Conservation (phyloP, 208 protist genomes). For the Eutreptiella sp. region DNA sequence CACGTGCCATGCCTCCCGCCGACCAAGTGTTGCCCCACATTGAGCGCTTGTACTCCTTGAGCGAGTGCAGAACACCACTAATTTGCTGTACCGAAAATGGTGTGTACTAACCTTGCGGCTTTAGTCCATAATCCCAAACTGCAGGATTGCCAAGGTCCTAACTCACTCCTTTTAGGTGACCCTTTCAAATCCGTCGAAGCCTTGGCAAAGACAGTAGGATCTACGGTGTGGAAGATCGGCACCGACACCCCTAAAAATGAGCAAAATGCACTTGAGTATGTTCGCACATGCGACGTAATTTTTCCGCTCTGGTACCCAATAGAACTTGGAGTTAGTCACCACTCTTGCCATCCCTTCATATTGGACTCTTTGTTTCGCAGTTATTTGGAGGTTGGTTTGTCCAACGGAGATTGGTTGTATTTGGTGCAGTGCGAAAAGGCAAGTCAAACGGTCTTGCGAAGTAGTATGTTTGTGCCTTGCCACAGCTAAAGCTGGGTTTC, state of each 20-base stretch:
- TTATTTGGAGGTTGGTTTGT: constrained; percentile 73
- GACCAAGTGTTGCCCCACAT: constrained; percentile 51
- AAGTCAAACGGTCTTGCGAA: constrained; percentile 51
- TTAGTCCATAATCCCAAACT: too few species aligned
- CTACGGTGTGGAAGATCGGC: constrained; percentile 70
- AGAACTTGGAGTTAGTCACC: too few species aligned
- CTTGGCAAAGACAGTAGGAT: constrained; percentile 48
- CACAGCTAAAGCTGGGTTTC: too few species aligned
- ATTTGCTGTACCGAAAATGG: constrained; percentile 66
- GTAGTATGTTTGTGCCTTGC: too few species aligned
- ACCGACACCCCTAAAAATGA: constrained; percentile 46
- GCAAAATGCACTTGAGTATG: constrained; percentile 67
- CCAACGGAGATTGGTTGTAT: constrained; percentile 81
- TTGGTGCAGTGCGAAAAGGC: constrained; percentile 62
- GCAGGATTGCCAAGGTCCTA: too few species aligned
- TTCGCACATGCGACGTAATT: too few species aligned
- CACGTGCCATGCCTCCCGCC: too few species aligned
- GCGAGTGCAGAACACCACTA: constrained; percentile 70
- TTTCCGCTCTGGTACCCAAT: too few species aligned
- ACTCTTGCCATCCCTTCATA: too few species aligned
- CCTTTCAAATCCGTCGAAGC: constrained; percentile 58
- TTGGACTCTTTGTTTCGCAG: too few species aligned
- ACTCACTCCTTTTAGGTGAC: too few species aligned
- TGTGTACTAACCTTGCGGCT: too few species aligned
- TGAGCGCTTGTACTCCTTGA: constrained; percentile 56